A percentile compares a stretch with the other conserved stretches of the same genome.
Conservation (phyloP, 2,329 filamentous ascomycete species). For the Pseudocercospora vitis region DNA sequence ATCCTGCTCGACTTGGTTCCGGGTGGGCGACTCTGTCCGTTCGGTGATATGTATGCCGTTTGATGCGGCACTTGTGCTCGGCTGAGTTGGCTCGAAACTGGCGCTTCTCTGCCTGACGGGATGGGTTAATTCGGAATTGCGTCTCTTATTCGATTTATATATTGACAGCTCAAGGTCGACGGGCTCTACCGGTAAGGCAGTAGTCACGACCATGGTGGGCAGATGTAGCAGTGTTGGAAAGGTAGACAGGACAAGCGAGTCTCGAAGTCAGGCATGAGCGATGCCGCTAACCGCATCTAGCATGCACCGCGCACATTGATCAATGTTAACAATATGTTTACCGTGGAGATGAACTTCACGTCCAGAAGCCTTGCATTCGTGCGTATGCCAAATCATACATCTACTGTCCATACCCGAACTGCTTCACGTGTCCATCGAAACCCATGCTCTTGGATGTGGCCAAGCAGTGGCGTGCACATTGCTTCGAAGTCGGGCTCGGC, state of each 20-base stretch:
- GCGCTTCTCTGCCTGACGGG: neutral
- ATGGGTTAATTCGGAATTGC: neutral
- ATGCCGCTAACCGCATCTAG: neutral
- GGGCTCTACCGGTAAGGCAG: slow-evolving; percentile 20
- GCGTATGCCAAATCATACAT: no score
- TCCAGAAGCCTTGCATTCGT: no score
- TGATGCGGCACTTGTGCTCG: slow-evolving; percentile 11
- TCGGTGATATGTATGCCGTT: slow-evolving; percentile 6
- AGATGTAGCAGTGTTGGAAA: neutral
- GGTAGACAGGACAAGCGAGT: neutral
- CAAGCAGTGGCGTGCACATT: neutral
- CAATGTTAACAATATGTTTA: no score
- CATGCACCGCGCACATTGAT: neutral
- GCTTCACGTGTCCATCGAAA: neutral
- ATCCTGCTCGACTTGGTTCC: neutral
- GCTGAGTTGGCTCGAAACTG: neutral
- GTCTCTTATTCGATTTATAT: neutral
- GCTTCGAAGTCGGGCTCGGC: neutral
- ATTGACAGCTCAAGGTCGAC: slow-evolving; percentile 13
- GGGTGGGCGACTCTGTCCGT: slow-evolving; percentile 1
- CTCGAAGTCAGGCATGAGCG: neutral
- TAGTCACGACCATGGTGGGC: slow-evolving; percentile 21
- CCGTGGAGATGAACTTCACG: no score
- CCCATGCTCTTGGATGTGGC: neutral
- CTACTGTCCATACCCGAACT: neutral